Conservation (phyloP, 441 rosid genomes). For the Populus hybrid region DNA sequence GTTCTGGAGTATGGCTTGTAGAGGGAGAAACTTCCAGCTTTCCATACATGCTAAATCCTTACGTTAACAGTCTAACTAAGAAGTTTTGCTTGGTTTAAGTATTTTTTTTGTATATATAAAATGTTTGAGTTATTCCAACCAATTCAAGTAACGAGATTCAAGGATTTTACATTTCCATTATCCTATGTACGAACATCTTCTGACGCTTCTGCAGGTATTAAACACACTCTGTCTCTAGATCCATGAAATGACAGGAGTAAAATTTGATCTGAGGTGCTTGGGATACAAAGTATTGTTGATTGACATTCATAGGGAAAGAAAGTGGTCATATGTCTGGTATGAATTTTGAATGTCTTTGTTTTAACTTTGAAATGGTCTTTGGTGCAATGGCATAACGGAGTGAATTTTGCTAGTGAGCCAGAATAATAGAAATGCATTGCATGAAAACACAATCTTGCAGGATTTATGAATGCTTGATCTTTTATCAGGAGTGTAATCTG, state of each 20-base stretch:
- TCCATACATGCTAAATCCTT: background rate
- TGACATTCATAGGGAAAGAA: background rate
- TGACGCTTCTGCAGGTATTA: background rate
- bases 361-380: background rate
- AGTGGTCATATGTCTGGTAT: background rate
- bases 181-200: background rate
- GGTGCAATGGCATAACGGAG: background rate
- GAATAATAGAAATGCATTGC: background rate
- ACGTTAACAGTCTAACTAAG: background rate
- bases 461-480: background rate
- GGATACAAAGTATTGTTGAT: background rate
- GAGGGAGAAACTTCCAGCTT: background rate
- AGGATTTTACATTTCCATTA: background rate
- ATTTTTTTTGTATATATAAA: no score
- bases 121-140: background rate
- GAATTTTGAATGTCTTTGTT: background rate
- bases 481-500: background rate
- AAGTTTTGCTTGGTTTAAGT: background rate
- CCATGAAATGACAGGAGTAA: background rate
- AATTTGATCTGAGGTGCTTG: no score
- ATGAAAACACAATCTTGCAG: background rate
- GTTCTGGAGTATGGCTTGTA: background rate
- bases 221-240: background rate
- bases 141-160: background rate
- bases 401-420: background rate